phyloP scores from a whole-genome alignment of 2,329 filamentous ascomycete species.

The Diaporthe caulivora region DNA sequence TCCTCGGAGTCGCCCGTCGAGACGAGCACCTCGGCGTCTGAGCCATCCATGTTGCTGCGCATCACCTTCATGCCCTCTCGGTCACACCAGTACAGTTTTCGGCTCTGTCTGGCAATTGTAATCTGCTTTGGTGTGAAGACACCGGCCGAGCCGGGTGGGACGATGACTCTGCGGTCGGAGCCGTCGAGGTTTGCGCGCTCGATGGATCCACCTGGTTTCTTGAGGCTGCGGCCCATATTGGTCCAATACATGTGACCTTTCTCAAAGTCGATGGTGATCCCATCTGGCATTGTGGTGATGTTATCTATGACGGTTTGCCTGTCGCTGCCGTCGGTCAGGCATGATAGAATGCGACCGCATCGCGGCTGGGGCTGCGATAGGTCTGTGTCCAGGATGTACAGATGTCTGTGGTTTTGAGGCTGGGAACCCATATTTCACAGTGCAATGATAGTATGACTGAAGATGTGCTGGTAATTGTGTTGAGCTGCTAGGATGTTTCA shows the following conservation, averaged over 20 bases:
- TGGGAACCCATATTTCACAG: conserved; percentile 33
- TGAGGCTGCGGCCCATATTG: conserved; percentile 57
- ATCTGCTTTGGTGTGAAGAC: conserved; percentile 65
- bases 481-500: neutral
- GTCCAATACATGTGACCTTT: conserved; percentile 61
- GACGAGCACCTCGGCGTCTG: conserved; percentile 54
- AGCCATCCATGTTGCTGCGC: conserved; percentile 55
- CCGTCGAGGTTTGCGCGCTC: conserved; percentile 61
- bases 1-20: conserved; percentile 34
- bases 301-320: conserved; percentile 43
- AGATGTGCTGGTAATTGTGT: neutral
- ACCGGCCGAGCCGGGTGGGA: conserved; percentile 51
- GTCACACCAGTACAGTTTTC: conserved; percentile 57
- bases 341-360: conserved; percentile 42
- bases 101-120: conserved; percentile 45
- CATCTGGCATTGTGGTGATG: conserved; percentile 54
- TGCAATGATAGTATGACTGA: neutral
- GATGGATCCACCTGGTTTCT: conserved; percentile 54
- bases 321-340: conserved; percentile 42
- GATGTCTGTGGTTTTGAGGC: neutral
- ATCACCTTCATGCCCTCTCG: conserved; percentile 58
- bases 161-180: conserved; percentile 54
- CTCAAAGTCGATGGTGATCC: conserved; percentile 53
- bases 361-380: conserved; percentile 41
- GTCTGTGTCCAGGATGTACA: conserved; percentile 49